phyloP scores from a whole-genome alignment of 441 rosid genomes.

The Omphalea diandra region DNA sequence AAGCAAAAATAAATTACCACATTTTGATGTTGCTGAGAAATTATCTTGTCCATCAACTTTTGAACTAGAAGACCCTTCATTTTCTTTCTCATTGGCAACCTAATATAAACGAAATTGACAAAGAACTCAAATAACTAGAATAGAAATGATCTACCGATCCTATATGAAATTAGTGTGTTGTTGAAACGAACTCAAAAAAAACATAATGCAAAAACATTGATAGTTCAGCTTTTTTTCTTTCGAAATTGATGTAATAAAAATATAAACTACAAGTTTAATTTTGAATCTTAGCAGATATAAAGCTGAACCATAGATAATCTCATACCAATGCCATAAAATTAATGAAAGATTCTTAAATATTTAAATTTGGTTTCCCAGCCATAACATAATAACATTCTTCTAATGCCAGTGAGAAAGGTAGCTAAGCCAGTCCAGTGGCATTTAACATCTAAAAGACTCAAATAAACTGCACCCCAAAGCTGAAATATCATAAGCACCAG shows the following conservation, averaged over 20 bases:
- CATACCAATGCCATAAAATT: no score
- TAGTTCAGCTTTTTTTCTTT: neutral
- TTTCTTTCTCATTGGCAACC: slow-evolving; percentile 47
- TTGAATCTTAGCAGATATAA: neutral
- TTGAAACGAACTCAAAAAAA: neutral
- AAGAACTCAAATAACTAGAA: neutral
- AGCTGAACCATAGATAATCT: no score
- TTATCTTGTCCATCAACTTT: slow-evolving; percentile 49
- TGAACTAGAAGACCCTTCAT: slow-evolving; percentile 37
- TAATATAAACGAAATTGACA: slow-evolving; percentile 23
- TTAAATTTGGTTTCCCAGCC: neutral
- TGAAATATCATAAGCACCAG: neutral
- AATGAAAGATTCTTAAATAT: neutral
- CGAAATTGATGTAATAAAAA: neutral
- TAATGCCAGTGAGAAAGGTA: neutral
- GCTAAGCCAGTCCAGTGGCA: neutral
- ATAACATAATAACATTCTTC: neutral
- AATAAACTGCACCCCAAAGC: neutral
- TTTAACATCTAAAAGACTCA: neutral
- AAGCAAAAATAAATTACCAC: slow-evolving; percentile 43
- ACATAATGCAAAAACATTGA: neutral
- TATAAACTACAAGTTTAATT: neutral
- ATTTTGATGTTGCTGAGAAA: slow-evolving; percentile 42
- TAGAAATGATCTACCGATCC: no score
- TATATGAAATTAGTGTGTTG: neutral